Conservation (phyloP, 2,329 filamentous ascomycete genomes). For the Fusarium humuli region DNA sequence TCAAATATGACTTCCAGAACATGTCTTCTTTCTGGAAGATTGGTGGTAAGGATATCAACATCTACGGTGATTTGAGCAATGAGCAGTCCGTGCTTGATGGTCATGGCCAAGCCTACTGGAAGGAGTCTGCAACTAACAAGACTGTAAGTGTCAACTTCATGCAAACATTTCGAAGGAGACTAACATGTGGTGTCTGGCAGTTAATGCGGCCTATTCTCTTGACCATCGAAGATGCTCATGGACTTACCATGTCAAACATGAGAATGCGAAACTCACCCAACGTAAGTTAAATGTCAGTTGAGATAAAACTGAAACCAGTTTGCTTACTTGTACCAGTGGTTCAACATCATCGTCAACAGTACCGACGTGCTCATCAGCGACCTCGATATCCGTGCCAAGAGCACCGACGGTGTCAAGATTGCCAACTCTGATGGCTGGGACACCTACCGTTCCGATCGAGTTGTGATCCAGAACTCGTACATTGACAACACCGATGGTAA, state of each 20-base stretch:
- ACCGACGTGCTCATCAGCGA: constrained; percentile 72
- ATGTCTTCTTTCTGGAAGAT: constrained; percentile 58
- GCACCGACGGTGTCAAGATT: constrained; percentile 40
- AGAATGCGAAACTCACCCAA: constrained; percentile 68
- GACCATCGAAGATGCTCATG: constrained; percentile 50
- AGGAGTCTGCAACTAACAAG: constrained; percentile 34
- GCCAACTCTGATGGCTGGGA: constrained; percentile 75
- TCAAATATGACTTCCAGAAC: constrained; percentile 74
- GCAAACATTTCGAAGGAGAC: accelerated
- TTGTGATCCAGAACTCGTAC: constrained; percentile 77
- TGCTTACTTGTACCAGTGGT: constrained; percentile 42
- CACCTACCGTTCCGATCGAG: constrained; percentile 69
- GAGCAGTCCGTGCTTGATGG: constrained; percentile 73
- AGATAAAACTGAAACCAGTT: accelerated
- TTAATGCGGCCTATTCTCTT: constrained; percentile 42
- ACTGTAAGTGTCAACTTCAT: constrained; percentile 45
- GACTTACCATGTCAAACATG: constrained; percentile 68
- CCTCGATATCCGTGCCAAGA: constrained; percentile 66
- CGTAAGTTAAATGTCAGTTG: constrained; percentile 14
- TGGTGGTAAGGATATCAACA: constrained; percentile 61
- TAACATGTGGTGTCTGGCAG: not conserved
- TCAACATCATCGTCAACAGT: constrained; percentile 73
- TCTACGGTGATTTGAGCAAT: constrained; percentile 74
- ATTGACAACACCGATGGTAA: constrained; percentile 46
- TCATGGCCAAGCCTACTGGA: constrained; percentile 42